phyloP scores from a whole-genome alignment of 2,329 filamentous ascomycete genomes.

The Fusarium sp. region DNA sequence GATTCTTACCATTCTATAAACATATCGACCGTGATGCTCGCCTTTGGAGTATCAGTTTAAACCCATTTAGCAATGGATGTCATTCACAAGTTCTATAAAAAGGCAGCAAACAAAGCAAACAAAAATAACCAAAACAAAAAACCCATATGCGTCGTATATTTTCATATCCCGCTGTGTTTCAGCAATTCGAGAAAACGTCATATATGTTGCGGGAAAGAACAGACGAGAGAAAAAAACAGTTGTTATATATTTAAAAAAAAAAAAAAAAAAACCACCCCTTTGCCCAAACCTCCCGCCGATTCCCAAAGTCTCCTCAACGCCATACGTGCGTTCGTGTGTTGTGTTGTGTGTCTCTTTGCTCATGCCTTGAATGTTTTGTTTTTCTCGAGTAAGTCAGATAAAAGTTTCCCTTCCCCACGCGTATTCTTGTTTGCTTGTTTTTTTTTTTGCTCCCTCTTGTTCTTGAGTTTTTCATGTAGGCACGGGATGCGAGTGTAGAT shows the following conservation, averaged over 20 bases:
- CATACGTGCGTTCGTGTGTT: constrained; percentile 39
- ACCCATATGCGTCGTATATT: constrained; percentile 41
- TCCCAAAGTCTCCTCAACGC: constrained; percentile 47
- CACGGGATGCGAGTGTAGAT: constrained; percentile 22
- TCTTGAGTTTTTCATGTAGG: constrained; percentile 28
- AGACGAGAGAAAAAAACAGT: not conserved
- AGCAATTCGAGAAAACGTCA: constrained; percentile 14
- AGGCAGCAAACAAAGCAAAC: not conserved
- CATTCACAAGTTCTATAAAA: constrained; percentile 24
- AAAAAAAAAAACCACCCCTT: constrained; percentile 22
- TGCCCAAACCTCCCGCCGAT: constrained; percentile 18
- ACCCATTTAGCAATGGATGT: not conserved
- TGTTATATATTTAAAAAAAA: not conserved
- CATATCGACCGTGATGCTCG: not conserved
- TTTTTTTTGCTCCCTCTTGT: constrained; percentile 24
- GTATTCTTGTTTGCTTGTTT: not conserved
- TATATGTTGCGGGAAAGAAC: constrained; percentile 26
- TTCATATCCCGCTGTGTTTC: constrained; percentile 41
- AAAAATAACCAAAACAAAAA: constrained; percentile 4
- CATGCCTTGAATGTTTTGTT: constrained; percentile 22
- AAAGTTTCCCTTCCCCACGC: not conserved
- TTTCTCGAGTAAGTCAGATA: constrained; percentile 8
- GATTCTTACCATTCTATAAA: not conserved
- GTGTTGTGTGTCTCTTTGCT: not conserved
- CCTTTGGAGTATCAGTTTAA: not conserved